Evolutionary conservation across 2,329 filamentous ascomycete genomes (phyloP), one percentile per base, ranked within the genome.

Genomic region (Aureobasidium mangrovei): DNA sequence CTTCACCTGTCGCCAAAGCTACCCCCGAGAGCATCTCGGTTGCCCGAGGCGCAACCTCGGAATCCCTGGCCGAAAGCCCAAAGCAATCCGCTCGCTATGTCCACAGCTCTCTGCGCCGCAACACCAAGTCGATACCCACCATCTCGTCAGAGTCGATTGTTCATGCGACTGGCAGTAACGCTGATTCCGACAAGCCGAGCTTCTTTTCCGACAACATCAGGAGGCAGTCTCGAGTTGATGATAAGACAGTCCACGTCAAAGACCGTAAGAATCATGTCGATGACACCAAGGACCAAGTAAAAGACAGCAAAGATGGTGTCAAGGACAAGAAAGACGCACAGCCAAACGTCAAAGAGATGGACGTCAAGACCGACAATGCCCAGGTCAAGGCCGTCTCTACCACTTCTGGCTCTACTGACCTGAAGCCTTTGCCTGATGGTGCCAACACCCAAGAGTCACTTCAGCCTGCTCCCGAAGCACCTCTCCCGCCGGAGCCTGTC

Each of bases 11-110:
- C 7, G 72, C 74, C n/a, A 68, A 73, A 60, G 71, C 73, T 6
- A 71, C 71, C 7, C 67, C 66, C 28, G 73, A 77, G 60, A 75
- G 69, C 58, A 72, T 76, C 28, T 68, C 65, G 29, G 73, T 73
- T 4, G 68, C 67, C 43, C 69, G 70, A 44, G 72, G 72, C 26
- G 66, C 72, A 1, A 72, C 71, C 3, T 69, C 69, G 12, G 72
- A 74, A 53, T 61, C 70, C 9, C 64, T 65, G 7, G 60, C 48
- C 7, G 64, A 69, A 36, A 66, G 63, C 18, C 61, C 60, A 8
- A 67, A 48, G 31, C 63, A 62, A 28, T 27, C 39, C 7, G 41
- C 40, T 18, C 41, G 49, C 8, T 59, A 56, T 32, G 57, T 59
- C 32, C 56, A 59, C 40, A 55, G 53, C 24, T 57, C 53, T 10